A percentile compares a stretch with the other conserved stretches of the same genome.
phyloP scores from a whole-genome alignment of 257 asterid genomes.

The Penstemon davidsonii region DNA sequence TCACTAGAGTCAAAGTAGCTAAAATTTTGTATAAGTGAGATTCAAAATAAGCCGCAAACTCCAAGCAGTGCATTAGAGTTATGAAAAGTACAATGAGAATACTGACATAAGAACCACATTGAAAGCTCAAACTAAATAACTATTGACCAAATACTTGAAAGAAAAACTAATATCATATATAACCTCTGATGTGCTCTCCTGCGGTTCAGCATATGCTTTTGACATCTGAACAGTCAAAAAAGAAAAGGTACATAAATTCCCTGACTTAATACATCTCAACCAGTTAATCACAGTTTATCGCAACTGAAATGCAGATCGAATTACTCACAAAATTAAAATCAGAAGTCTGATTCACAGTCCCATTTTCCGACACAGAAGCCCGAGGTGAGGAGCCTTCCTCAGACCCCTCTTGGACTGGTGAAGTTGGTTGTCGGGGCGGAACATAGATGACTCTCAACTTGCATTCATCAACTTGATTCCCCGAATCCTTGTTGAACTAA shows the following conservation, averaged over 20 bases:
- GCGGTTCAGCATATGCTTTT: slow-evolving; percentile 54
- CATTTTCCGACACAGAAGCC: slow-evolving; percentile 88
- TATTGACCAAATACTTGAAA: background rate
- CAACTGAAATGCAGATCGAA: slow-evolving; percentile 17
- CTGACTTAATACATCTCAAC: background rate
- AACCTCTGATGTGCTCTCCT: slow-evolving; percentile 72
- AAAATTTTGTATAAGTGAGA: slow-evolving; percentile 7
- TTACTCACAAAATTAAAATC: slow-evolving; percentile 67
- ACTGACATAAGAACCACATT: slow-evolving; percentile 8
- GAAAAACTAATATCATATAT: slow-evolving; percentile 13
- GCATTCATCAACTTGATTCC: slow-evolving; percentile 84
- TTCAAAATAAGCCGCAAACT: slow-evolving; percentile 21
- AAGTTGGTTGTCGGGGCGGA: slow-evolving; percentile 82
- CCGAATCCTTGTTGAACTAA: slow-evolving; percentile 85
- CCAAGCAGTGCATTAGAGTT: slow-evolving; percentile 2
- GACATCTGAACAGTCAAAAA: slow-evolving; percentile 43
- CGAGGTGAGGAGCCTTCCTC: slow-evolving; percentile 96
- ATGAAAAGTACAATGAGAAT: background rate
- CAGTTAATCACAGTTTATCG: background rate
- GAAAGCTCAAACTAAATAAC: background rate
- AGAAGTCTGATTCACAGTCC: slow-evolving; percentile 55
- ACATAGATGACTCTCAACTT: slow-evolving; percentile 86
- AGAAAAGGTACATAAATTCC: slow-evolving; percentile 8
- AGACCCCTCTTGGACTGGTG: slow-evolving; percentile 91
- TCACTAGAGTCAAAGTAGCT: background rate